phyloP scores from a whole-genome alignment of 495 filamentous ascomycete species.

The Neurospora terricola region DNA sequence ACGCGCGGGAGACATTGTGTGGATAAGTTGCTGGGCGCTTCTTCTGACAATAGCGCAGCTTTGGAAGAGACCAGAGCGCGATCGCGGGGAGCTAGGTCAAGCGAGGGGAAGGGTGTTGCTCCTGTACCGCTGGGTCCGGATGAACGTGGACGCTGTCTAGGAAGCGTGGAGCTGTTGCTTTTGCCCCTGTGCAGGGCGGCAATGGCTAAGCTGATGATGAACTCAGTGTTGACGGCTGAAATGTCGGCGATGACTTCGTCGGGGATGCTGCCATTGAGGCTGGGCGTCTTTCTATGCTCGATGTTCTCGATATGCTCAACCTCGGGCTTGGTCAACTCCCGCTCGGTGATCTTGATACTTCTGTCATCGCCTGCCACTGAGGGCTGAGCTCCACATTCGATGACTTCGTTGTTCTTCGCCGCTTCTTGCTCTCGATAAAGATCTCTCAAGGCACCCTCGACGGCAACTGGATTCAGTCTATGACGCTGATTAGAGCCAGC shows the following conservation, averaged over 20 bases:
- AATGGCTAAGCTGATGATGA: background rate
- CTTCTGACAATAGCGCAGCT: background rate
- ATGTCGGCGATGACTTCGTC: background rate
- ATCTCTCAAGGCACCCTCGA: background rate
- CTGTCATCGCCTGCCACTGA: background rate
- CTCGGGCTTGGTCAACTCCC: background rate
- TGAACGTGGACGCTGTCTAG: background rate
- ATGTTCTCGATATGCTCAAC: background rate
- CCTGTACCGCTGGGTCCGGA: background rate
- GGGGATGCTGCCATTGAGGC: background rate
- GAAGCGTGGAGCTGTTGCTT: background rate
- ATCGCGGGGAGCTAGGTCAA: background rate
- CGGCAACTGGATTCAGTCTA: background rate
- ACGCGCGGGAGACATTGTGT: slow-evolving; percentile 13
- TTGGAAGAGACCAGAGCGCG: background rate
- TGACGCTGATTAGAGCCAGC: background rate
- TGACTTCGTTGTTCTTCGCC: background rate
- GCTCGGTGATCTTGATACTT: background rate
- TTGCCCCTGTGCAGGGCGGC: background rate
- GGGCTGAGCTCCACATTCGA: background rate
- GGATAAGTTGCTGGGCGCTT: slow-evolving; percentile 5
- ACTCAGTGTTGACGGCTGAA: background rate
- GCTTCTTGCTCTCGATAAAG: background rate
- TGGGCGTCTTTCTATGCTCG: background rate
- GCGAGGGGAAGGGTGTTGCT: background rate